A percentile compares a stretch with the other conserved stretches of the same genome.
Evolutionary conservation across 139 green algal genomes (phyloP).

Genomic region (Nannochloris sp.): DNA sequence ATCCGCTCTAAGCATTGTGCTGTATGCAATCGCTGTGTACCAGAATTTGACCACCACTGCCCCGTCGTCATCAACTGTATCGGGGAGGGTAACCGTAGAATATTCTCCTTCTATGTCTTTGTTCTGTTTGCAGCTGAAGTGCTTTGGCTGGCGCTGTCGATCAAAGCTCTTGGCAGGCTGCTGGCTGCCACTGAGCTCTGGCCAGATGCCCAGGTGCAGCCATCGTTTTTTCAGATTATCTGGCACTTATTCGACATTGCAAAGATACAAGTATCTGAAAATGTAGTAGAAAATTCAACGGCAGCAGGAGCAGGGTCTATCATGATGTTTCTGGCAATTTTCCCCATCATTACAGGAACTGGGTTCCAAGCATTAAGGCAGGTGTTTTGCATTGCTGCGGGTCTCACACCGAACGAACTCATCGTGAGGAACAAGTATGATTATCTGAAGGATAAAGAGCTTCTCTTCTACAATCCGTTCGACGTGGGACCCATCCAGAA

Average conservation of each 20-base stretch:
- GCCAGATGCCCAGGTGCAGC: no score
- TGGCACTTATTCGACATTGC: no score
- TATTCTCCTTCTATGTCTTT: slow-evolving; percentile 33
- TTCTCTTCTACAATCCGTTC: slow-evolving; percentile 35
- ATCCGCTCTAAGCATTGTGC: slow-evolving; percentile 46
- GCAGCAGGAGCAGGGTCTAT: background rate
- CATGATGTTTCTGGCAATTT: background rate
- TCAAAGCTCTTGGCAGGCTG: slow-evolving; percentile 5
- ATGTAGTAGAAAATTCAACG: background rate
- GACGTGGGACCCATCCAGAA: slow-evolving; percentile 28
- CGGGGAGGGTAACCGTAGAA: slow-evolving; percentile 29
- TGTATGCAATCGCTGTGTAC: slow-evolving; percentile 34
- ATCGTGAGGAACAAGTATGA: slow-evolving; percentile 32
- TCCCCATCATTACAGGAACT: slow-evolving; percentile 17
- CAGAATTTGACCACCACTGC: slow-evolving; percentile 53
- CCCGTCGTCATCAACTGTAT: slow-evolving; percentile 45
- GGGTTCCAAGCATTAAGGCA: slow-evolving; percentile 23
- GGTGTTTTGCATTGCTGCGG: slow-evolving; percentile 33
- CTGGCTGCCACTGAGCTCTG: background rate
- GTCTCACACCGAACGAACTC: slow-evolving; percentile 62
- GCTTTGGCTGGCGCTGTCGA: slow-evolving; percentile 26
- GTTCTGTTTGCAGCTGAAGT: slow-evolving; percentile 28
- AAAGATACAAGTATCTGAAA: no score
- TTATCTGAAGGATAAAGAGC: slow-evolving; percentile 35
- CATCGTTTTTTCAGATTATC: no score